Percentiles rank a stretch among this genome's conserved stretches.
phyloP scores from a whole-genome alignment of 1,284 basidiomycete genomes.

The Porodaedalea pini region DNA sequence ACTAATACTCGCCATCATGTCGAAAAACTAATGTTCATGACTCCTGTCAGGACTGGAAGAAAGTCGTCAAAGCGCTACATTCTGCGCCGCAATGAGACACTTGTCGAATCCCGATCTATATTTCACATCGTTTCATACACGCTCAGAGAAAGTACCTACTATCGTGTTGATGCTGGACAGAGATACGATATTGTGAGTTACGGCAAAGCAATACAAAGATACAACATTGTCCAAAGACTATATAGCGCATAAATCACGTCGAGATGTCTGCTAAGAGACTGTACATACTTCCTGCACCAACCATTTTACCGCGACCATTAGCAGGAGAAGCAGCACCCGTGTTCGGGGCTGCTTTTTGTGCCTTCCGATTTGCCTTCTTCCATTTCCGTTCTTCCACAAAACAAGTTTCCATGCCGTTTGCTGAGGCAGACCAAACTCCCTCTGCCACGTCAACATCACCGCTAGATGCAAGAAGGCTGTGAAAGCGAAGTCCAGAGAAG shows the following conservation, averaged over 20 bases:
- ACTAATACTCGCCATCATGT: not conserved
- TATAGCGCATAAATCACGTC: constrained; percentile 1
- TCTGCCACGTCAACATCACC: constrained; percentile 26
- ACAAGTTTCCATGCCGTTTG: constrained; percentile 45
- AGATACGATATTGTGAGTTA: too few species aligned
- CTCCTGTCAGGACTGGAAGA: constrained; percentile 18
- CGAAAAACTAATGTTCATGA: not conserved
- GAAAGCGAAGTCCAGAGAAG: constrained; percentile 59
- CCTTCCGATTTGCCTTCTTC: constrained; percentile 23
- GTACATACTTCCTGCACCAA: constrained; percentile 6
- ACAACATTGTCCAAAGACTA: not conserved
- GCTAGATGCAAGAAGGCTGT: constrained; percentile 41
- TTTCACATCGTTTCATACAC: not conserved
- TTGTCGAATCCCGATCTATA: not conserved
- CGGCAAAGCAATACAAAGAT: not conserved
- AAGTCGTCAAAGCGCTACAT: constrained; percentile 11
- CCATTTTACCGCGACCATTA: not conserved
- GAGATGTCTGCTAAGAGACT: constrained; percentile 13
- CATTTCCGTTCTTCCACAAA: constrained; percentile 41
- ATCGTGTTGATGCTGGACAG: too few species aligned
- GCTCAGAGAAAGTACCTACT: too few species aligned
- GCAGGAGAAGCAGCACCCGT: not conserved
- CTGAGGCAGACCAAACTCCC: constrained; percentile 46
- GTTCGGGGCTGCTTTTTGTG: not conserved
- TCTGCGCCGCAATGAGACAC: not conserved